Percentiles rank a stretch among this genome's conserved stretches.
Conservation (phyloP, 73 alveolate genomes). For the Paraurostyla sp. region DNA sequence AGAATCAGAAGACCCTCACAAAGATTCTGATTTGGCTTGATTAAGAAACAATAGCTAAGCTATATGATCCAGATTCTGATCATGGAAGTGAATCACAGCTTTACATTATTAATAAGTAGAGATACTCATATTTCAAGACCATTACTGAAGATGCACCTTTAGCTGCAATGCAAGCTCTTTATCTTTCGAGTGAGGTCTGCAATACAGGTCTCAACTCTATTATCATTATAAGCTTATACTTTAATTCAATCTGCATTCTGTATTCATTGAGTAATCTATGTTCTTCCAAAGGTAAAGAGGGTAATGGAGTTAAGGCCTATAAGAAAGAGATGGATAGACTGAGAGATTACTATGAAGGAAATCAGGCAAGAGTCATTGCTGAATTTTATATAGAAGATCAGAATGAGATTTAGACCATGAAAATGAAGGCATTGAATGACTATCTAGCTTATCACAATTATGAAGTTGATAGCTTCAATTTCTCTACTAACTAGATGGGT, state of each 20-base stretch:
- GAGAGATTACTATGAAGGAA: constrained; percentile 43
- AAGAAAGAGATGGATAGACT: constrained; percentile 54
- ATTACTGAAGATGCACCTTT: constrained; percentile 43
- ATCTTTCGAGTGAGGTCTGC: constrained; percentile 1
- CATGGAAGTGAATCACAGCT: constrained; percentile 14
- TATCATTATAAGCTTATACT: constrained; percentile 50
- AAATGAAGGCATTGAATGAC: constrained; percentile 47
- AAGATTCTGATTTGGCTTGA: constrained; percentile 16
- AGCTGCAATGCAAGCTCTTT: constrained; percentile 45
- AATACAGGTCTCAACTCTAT: constrained; percentile 18
- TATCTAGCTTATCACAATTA: background rate
- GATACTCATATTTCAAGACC: constrained; percentile 18
- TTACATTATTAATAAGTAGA: background rate
- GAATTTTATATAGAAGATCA: constrained; percentile 57
- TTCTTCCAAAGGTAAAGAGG: constrained; percentile 41
- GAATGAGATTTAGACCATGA: constrained; percentile 31
- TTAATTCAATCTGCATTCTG: constrained; percentile 28
- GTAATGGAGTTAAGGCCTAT: background rate
- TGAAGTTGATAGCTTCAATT: constrained; percentile 36
- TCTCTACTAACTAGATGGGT: constrained; percentile 43
- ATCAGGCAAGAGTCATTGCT: constrained; percentile 39
- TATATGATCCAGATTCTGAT: constrained; percentile 43
- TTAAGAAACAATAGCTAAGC: constrained; percentile 35
- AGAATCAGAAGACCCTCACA: constrained; percentile 12
- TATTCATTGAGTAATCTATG: constrained; percentile 47